Base-by-base conservation (phyloP, 2,329 filamentous ascomycete species). In the Diaporthe aspalathi region DNA sequence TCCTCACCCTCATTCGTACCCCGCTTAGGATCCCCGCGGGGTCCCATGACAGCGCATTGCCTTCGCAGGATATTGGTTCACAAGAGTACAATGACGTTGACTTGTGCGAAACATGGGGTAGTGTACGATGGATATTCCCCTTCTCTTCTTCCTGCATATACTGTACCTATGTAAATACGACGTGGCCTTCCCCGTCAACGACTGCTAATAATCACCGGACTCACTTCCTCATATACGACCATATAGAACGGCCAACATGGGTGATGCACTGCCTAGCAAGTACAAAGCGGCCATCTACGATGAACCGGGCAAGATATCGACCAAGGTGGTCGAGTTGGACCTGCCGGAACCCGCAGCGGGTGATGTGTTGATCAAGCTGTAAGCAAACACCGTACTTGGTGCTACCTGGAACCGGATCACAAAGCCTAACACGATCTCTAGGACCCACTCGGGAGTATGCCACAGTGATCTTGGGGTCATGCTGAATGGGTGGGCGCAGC, bases 401-500 rank as follows among this genome's bases (percentile, higher is more conserved):
- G 2, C 7, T 24, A 45, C 5, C 6, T 49, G 4, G 45, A 32
- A 40, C 11, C 12, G 29, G 7, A 49, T 24, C 22, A 7, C 9
- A 43, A 22, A 22, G 16, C 29, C 50, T 70, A 9, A 70, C 5
- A 47, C 11, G 43, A 43, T 66, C n/a, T 16, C 11, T 22, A 69
- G 74, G 20, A 75, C 74, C 20, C 74, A 76, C 67, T 74, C 74
- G 2, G 74, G 74, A 22, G 74, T 76, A 16, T 76, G 74, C 57
- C 65, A 68, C 29, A 72, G 67, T 49, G 74, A 76, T 38, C 65
- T 73, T 22, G 74, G 66, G 3, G 57, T 75, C 38, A 73, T 75
- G 72, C 68, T 50, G 47, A 73, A 74, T 24, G 11, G 17, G 11
- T 73, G 73, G 73, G 14, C 29, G 8, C 65, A 68, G 8, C 63